A percentile compares a stretch with the other conserved stretches of the same genome.
phyloP scores from a whole-genome alignment of 1,139 yeast species.

The Yamadazyma blattariae region DNA sequence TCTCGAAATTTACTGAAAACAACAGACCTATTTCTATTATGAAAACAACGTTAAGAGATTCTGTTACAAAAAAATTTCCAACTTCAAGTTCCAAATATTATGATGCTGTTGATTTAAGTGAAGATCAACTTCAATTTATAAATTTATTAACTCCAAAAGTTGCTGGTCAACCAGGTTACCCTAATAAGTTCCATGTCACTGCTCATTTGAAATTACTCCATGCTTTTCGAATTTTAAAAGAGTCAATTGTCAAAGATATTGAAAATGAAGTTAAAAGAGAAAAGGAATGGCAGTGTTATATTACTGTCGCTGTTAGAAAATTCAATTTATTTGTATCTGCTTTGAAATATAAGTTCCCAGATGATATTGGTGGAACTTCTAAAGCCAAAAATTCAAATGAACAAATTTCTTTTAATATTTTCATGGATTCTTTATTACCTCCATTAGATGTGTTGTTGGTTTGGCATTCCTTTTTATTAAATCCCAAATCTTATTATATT shows the following conservation, averaged over 20 bases:
- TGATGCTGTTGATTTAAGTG: no score
- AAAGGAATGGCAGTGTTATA: slow-evolving; percentile 26
- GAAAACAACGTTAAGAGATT: no score
- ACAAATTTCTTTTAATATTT: slow-evolving; percentile 14
- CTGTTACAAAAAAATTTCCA: no score
- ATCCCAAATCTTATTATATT: slow-evolving; percentile 24
- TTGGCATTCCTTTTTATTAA: slow-evolving; percentile 30
- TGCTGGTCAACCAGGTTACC: background rate
- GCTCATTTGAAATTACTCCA: slow-evolving; percentile 1
- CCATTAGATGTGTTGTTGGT: slow-evolving; percentile 33
- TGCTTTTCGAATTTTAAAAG: slow-evolving; percentile 1
- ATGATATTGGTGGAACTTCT: no score
- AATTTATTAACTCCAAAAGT: background rate
- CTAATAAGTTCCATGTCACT: slow-evolving; percentile 3
- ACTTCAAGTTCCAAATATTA: no score
- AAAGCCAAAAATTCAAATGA: background rate
- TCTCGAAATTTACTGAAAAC: no score
- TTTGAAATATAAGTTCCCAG: slow-evolving; percentile 1
- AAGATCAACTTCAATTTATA: no score
- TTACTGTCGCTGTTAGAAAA: slow-evolving; percentile 28
- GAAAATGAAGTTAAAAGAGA: slow-evolving; percentile 6
- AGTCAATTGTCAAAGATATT: background rate
- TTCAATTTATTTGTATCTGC: slow-evolving; percentile 22
- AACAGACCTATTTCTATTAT: no score
- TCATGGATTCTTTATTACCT: slow-evolving; percentile 5